These are phyloP conservation scores for Maudiozyma humilis DNA, from an alignment of 1,139 yeast species.

Conservation along the genomic window DNA sequence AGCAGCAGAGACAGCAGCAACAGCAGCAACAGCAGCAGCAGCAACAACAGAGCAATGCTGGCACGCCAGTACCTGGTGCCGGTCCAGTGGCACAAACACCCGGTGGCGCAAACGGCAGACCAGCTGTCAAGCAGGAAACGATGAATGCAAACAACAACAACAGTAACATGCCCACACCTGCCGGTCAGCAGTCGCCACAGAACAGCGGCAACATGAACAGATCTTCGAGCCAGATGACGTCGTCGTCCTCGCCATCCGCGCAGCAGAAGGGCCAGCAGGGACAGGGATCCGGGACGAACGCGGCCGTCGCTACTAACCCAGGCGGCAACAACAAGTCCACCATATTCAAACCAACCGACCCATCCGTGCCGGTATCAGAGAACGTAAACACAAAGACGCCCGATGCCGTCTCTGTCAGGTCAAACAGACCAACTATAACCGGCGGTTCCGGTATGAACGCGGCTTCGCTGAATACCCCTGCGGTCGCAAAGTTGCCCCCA, in stretches of 20 bases:
- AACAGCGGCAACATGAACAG: not conserved
- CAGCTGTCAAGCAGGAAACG: not conserved
- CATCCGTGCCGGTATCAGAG: slow-evolving; percentile 65
- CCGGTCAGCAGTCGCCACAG: not conserved
- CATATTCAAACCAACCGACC: slow-evolving; percentile 59
- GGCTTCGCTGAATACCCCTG: slow-evolving; percentile 65
- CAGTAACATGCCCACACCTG: not conserved
- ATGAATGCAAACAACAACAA: not conserved
- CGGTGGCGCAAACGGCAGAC: not conserved
- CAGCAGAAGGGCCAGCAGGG: slow-evolving; percentile 5
- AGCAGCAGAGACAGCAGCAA: slow-evolving; percentile 17
- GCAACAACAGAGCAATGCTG: slow-evolving; percentile 12
- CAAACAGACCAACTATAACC: slow-evolving; percentile 69
- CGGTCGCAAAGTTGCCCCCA: slow-evolving; percentile 64
- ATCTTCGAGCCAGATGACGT: not conserved
- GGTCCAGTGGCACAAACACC: not conserved
- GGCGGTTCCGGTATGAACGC: slow-evolving; percentile 78
- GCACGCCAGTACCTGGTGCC: slow-evolving; percentile 9
- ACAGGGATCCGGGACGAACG: slow-evolving; percentile 33
- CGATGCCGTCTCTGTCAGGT: slow-evolving; percentile 52
- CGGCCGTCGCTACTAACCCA: slow-evolving; percentile 33
- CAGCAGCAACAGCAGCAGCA: slow-evolving; percentile 9
- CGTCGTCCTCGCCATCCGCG: not conserved
- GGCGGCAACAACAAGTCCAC: slow-evolving; percentile 31
- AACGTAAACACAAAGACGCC: slow-evolving; percentile 59